Evolutionary conservation across 345 rosid species (phyloP), one percentile per base, ranked within the genome.

Genomic region (Eucalyptus pumila): DNA sequence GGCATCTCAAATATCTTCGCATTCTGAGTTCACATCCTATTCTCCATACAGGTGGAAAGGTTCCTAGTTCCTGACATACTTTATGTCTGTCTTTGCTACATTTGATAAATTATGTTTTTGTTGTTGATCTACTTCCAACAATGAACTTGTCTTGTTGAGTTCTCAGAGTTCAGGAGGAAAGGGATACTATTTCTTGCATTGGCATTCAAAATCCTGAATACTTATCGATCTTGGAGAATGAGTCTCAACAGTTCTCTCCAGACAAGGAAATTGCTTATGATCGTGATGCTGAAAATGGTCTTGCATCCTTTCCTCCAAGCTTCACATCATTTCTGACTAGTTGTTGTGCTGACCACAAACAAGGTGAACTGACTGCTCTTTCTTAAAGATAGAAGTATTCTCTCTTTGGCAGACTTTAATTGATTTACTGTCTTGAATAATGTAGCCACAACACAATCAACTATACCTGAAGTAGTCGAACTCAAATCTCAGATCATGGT

Each of bases 401-500:
- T 76, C 26, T 72, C 47, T 76, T 76, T 23, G 47, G 83, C 54
- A 86, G 49, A 83, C 54, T 50, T 62, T 81, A 8, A 72, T 86
- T 51, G 54, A 86, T 85, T 67, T 87, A 69, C 91, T 54, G 76
- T 52, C 47, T 89, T 47, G 89, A 89, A 86, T 85, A 87, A 56
- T 93, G 89, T 85, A 94, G 95, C 88, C 88, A 91, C 92, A 86
- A 90, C 87, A 51, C 92, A 90, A 86, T 86, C 91, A 69, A 91
- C 86, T 86, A 47, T 87, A 45, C 85, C 91, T 54, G 90, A 93
- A 65, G 95, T 94, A 67, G 87, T 76, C 67, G 94, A 93, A 89
- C 95, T 96, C 88, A 95, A 93, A 93, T 92, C 95, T 80, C 96
- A 96, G 92, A 96, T 97, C 88, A 92, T 89, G 98, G 99, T 97